phyloP scores from a whole-genome alignment of 2,329 filamentous ascomycete species.

The Aspergillus texensis region DNA sequence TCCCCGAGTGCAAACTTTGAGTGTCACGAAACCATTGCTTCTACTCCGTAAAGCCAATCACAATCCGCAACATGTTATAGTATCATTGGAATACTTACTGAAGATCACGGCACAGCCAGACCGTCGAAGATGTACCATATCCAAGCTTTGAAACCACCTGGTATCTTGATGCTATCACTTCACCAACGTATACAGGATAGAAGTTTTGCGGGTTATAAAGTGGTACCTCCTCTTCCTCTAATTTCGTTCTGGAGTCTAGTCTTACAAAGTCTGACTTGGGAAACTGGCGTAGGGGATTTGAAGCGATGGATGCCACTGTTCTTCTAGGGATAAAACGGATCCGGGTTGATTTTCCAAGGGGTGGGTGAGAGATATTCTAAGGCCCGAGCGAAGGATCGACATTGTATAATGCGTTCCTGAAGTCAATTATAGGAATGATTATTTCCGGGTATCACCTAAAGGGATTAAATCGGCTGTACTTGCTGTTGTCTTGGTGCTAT shows the following conservation, averaged over 20 bases:
- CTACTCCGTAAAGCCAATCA: not conserved
- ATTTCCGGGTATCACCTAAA: no score
- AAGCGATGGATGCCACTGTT: not conserved
- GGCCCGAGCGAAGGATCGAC: no score
- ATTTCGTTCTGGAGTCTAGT: conserved; percentile 6
- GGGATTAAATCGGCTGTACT: no score
- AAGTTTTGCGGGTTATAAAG: conserved; percentile 15
- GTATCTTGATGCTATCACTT: conserved; percentile 21
- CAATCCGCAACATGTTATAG: not conserved
- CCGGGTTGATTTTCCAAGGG: no score
- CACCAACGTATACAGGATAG: conserved; percentile 18
- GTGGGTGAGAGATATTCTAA: no score
- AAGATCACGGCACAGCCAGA: conserved; percentile 26
- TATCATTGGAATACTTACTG: conserved; percentile 7
- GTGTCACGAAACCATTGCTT: conserved; percentile 7
- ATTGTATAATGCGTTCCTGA: no score
- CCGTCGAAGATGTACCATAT: conserved; percentile 26
- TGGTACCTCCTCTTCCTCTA: conserved; percentile 20
- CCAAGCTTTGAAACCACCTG: conserved; percentile 27
- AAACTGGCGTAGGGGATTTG: not conserved
- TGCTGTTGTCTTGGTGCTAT: no score
- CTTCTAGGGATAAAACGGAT: not conserved
- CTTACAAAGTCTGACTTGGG: conserved; percentile 11
- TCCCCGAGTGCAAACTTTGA: conserved; percentile 18
- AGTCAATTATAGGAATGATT: no score